These are phyloP conservation scores for Elongisporangium senticosum DNA, from an alignment of 352 stramenopile species.

Conservation along the genomic window DNA sequence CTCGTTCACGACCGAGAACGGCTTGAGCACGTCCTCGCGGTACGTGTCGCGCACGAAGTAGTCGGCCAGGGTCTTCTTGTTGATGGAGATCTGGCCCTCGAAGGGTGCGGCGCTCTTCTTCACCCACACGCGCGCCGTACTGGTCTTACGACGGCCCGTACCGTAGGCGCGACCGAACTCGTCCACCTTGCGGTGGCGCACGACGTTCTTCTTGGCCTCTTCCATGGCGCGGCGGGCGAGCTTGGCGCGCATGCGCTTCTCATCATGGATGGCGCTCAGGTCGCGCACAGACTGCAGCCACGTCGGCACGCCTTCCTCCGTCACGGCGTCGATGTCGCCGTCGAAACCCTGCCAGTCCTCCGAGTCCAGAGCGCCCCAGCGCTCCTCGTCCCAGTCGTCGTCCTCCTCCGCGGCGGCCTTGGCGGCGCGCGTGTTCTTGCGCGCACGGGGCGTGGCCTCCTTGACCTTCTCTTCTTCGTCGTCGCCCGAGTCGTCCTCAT, in stretches of 20 bases:
- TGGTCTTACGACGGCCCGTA: constrained; percentile 93
- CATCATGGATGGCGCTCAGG: constrained; percentile 52
- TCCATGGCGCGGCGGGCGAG: constrained; percentile 54
- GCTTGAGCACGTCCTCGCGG: constrained; percentile 85
- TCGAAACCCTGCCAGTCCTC: constrained; percentile 81
- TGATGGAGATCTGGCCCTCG: constrained; percentile 87
- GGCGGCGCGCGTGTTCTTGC: constrained; percentile 10
- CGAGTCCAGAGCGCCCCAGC: constrained; percentile 55
- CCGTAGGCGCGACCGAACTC: constrained; percentile 82
- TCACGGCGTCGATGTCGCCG: constrained; percentile 70
- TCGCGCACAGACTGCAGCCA: constrained; percentile 81
- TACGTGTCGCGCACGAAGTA: constrained; percentile 91
- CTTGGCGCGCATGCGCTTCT: constrained; percentile 67
- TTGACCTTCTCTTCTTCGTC: constrained; percentile 23
- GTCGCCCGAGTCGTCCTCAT: constrained; percentile 21
- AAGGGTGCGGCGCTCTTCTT: constrained; percentile 74
- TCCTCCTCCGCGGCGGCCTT: constrained; percentile 17
- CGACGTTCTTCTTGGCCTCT: constrained; percentile 69
- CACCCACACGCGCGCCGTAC: constrained; percentile 92
- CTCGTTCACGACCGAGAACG: constrained; percentile 64
- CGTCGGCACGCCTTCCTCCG: constrained; percentile 65
- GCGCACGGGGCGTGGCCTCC: constrained; percentile 4
- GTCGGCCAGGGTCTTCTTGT: constrained; percentile 92
- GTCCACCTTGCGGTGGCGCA: constrained; percentile 67
- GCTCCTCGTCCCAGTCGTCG: constrained; percentile 67